A percentile compares a stretch with the other conserved stretches of the same genome.
Evolutionary conservation across 495 filamentous ascomycete species (phyloP).

Genomic region (Penicillium bovifimosum): DNA sequence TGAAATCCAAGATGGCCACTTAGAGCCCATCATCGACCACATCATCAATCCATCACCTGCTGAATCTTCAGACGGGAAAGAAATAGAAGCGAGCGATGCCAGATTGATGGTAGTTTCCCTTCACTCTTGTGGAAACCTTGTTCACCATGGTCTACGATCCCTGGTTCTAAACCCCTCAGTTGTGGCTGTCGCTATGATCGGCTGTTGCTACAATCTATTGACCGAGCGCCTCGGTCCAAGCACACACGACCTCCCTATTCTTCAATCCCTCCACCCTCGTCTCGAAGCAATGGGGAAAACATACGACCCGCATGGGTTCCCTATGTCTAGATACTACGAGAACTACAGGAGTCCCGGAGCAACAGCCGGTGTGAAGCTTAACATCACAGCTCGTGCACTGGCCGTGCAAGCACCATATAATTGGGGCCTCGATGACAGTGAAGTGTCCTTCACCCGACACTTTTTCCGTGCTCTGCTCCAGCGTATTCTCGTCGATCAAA

Average conservation of each 20-base stretch:
- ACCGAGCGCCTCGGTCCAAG: constrained; percentile 85
- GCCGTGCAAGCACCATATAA: constrained; percentile 90
- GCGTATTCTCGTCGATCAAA: constrained; percentile 77
- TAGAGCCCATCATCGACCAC: constrained; percentile 67
- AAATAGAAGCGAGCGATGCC: constrained; percentile 17
- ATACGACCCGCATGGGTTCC: constrained; percentile 84
- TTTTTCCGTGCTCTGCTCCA: constrained; percentile 93
- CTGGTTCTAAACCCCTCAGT: constrained; percentile 76
- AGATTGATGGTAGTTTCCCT: constrained; percentile 85
- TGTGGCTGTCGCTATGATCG: constrained; percentile 84
- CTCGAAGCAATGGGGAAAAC: constrained; percentile 53
- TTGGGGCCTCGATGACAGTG: constrained; percentile 76
- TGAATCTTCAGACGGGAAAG: background rate
- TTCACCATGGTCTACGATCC: constrained; percentile 86
- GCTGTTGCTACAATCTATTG: constrained; percentile 95
- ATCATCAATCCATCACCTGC: constrained; percentile 40
- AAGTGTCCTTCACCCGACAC: constrained; percentile 84
- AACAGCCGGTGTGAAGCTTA: constrained; percentile 67
- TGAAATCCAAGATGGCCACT: constrained; percentile 57
- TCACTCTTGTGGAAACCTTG: constrained; percentile 95
- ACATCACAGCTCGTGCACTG: constrained; percentile 96
- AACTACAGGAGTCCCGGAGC: constrained; percentile 46
- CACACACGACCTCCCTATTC: constrained; percentile 71
- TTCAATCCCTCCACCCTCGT: constrained; percentile 54
- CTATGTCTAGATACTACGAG: constrained; percentile 74